phyloP scores from a whole-genome alignment of 2,329 filamentous ascomycete species.

The Colletotrichum gigasporum region DNA sequence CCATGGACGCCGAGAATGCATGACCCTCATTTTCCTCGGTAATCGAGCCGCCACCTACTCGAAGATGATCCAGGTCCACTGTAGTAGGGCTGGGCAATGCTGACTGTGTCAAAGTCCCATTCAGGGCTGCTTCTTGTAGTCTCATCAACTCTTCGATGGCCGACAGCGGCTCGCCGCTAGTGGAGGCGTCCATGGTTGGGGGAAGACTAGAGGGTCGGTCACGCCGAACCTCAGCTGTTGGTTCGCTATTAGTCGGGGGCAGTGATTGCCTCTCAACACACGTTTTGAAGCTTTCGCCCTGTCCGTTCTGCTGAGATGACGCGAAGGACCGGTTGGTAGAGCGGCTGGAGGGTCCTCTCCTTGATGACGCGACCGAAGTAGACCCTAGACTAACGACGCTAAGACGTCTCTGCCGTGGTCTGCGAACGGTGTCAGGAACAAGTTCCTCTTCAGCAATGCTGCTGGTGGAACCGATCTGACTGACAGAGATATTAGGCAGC shows the following conservation, averaged over 20 bases:
- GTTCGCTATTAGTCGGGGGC: not conserved
- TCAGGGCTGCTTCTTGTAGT: slow-evolving; percentile 21
- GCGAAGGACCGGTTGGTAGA: not conserved
- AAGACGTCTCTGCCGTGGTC: not conserved
- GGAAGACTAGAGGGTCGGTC: not conserved
- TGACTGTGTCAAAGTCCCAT: not conserved
- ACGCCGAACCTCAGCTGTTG: not conserved
- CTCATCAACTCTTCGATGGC: slow-evolving; percentile 26
- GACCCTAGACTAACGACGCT: not conserved
- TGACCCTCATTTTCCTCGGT: not conserved
- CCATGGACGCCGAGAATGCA: slow-evolving; percentile 4
- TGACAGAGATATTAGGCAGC: slow-evolving; percentile 5
- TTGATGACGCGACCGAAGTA: not conserved
- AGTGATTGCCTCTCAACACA: slow-evolving; percentile 11
- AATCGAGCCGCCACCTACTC: not conserved
- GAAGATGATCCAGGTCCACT: not conserved
- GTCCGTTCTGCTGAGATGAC: not conserved
- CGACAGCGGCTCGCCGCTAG: slow-evolving; percentile 20
- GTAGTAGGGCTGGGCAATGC: slow-evolving; percentile 4
- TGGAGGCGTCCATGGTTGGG: slow-evolving; percentile 5
- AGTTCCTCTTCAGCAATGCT: slow-evolving; percentile 8
- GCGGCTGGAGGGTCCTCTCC: not conserved
- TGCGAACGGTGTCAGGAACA: slow-evolving; percentile 32
- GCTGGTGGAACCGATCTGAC: slow-evolving; percentile 5
- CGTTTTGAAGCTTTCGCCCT: slow-evolving; percentile 8